Evolutionary conservation across 2,329 filamentous ascomycete genomes (phyloP).

Genomic region (Pseudocercospora eumusae): DNA sequence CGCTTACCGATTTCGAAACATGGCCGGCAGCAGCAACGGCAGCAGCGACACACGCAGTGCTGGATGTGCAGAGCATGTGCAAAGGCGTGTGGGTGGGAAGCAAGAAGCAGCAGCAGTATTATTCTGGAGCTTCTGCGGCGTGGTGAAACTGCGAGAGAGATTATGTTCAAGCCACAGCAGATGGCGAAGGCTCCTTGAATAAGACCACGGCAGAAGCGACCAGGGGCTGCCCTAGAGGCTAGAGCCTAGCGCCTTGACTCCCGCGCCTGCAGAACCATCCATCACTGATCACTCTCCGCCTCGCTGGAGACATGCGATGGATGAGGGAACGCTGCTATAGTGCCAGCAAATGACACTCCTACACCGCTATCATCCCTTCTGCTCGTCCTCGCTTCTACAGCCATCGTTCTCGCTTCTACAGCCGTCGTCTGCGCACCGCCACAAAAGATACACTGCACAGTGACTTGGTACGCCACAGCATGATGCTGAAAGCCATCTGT

Average conservation of each 20-base stretch:
- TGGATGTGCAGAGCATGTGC: conserved; percentile 24
- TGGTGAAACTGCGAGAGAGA: conserved; percentile 28
- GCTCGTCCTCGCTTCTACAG: conserved; percentile 7
- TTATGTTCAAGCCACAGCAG: conserved; percentile 30
- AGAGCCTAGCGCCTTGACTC: conserved; percentile 19
- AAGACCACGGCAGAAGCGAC: conserved; percentile 14
- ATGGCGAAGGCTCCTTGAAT: conserved; percentile 19
- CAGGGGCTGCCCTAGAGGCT: no score
- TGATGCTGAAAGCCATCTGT: not conserved
- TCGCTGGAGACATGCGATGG: conserved; percentile 20
- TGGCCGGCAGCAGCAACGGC: conserved; percentile 31
- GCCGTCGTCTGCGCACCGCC: no score
- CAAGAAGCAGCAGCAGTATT: conserved; percentile 17
- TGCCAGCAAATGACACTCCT: conserved; percentile 9
- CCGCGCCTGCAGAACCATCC: conserved; percentile 18
- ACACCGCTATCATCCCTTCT: conserved; percentile 12
- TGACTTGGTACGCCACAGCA: not conserved
- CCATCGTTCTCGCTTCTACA: not conserved
- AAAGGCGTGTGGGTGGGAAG: no score
- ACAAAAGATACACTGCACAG: not conserved
- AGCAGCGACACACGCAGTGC: conserved; percentile 12
- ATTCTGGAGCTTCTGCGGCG: conserved; percentile 21
- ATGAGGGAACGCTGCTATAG: conserved; percentile 22
- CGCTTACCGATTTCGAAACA: conserved; percentile 55
- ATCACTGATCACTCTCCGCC: conserved; percentile 14